Evolutionary conservation across 2,329 filamentous ascomycete genomes (phyloP).

Genomic region (Pestalotiopsis fici): DNA sequence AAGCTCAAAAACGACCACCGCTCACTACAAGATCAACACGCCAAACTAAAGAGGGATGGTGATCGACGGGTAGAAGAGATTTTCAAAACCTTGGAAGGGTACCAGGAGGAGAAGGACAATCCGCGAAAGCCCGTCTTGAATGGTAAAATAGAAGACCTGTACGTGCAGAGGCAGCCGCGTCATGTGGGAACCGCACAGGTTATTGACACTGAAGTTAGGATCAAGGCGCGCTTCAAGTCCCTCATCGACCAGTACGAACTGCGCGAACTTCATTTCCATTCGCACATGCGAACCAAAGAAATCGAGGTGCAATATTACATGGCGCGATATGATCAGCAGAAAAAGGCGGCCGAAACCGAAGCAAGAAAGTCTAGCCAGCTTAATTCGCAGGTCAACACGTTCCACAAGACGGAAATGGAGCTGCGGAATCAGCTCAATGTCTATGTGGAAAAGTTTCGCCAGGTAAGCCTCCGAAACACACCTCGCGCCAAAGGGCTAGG

Average conservation of each 20-base stretch:
- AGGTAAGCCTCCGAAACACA: constrained; percentile 65
- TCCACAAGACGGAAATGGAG: constrained; percentile 94
- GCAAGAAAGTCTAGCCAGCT: constrained; percentile 78
- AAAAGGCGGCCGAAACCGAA: constrained; percentile 84
- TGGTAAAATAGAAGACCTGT: constrained; percentile 89
- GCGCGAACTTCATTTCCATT: constrained; percentile 91
- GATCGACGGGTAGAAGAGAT: constrained; percentile 83
- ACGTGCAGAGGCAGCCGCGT: constrained; percentile 34
- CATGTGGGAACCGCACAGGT: not conserved
- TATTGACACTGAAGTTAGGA: constrained; percentile 54
- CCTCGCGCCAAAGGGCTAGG: constrained; percentile 20
- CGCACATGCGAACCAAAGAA: constrained; percentile 89
- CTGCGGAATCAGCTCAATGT: constrained; percentile 94
- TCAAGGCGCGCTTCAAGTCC: constrained; percentile 87
- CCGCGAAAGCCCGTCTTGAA: constrained; percentile 80
- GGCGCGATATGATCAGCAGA: constrained; percentile 85
- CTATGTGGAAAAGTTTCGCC: constrained; percentile 99
- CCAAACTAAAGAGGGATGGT: constrained; percentile 77
- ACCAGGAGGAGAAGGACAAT: constrained; percentile 83
- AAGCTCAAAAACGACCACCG: constrained; percentile 98
- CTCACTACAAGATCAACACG: constrained; percentile 82
- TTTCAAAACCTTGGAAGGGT: constrained; percentile 82
- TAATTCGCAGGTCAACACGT: constrained; percentile 89
- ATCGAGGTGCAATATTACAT: constrained; percentile 92
- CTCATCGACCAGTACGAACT: constrained; percentile 97